Evolutionary conservation across 139 green algal species (phyloP), one percentile per base, ranked within the genome.

Genomic region (Coelastrella sp.): DNA sequence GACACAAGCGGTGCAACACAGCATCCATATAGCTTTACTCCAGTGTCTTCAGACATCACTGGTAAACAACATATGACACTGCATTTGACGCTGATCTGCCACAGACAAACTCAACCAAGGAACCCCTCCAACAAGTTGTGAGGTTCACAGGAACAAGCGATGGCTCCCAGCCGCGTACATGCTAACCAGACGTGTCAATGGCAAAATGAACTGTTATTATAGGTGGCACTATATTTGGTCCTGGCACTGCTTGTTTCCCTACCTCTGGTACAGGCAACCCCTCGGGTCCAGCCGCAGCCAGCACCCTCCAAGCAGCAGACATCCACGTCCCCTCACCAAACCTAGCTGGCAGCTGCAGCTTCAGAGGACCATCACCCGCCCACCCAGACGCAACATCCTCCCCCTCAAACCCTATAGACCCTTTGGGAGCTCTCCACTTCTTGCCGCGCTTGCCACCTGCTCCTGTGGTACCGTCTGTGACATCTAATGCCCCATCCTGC

Each of bases 241-340:
- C n/a, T n/a, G n/a, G n/a, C n/a, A n/a, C n/a, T n/a, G n/a, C n/a
- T n/a, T n/a, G n/a, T n/a, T n/a, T n/a, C n/a, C 34, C 53, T 23
- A 85, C 50, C 32, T 81, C 81, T 2, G 80, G 35, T n/a, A 94
- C 85, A 7, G 63, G 30, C 84, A 98, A 69, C 9, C 96, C 96
- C 40, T 93, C 89, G 2, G 92, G 88, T 0, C 93, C 96, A 7
- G 81, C 87, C 50, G 94, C 91, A 15, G 91, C 77, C 80, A 98
- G 90, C 74, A 97, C 93, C 86, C 88, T 27, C 95, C 95, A 98
- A 11, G 93, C 93, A 2, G 95, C 96, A 9, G 90, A 94, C 91
- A 98, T 98, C 37, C 97, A 91, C 1, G 93, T 95, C 50, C 93
- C 93, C 0, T 80, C 59, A 3, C 66, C 83, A 34, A 96, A 92